Conservation (phyloP, 805 yeast genomes). For the Candida ortonii region DNA sequence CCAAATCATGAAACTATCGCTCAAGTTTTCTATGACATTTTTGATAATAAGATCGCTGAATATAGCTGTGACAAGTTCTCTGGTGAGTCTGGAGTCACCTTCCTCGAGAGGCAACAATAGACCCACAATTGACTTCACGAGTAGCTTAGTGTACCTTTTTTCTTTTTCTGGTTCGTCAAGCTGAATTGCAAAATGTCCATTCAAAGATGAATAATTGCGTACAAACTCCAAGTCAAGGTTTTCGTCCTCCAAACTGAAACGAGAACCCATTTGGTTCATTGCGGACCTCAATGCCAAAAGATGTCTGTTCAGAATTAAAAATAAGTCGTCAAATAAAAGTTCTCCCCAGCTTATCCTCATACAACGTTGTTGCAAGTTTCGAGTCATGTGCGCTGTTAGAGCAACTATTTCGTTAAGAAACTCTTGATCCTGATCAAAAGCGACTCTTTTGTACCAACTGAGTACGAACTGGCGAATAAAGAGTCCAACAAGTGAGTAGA, state of each 20-base stretch:
- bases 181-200: slow-evolving; percentile 25
- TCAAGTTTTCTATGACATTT: slow-evolving; percentile 41
- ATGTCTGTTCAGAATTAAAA: slow-evolving; percentile 36
- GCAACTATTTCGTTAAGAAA: slow-evolving; percentile 40
- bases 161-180: slow-evolving; percentile 20
- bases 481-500: slow-evolving; percentile 46
- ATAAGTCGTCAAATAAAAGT: slow-evolving; percentile 44
- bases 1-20: slow-evolving; percentile 53
- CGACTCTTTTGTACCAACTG: slow-evolving; percentile 42
- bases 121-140: slow-evolving; percentile 36
- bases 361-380: slow-evolving; percentile 37
- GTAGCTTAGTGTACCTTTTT: slow-evolving; percentile 34
- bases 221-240: slow-evolving; percentile 14
- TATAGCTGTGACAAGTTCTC: slow-evolving; percentile 38
- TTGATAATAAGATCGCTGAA: slow-evolving; percentile 41
- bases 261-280: slow-evolving; percentile 12
- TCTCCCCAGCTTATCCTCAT: slow-evolving; percentile 33
- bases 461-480: slow-evolving; percentile 45
- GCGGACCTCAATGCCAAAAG: slow-evolving; percentile 13
- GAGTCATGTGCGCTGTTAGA: slow-evolving; percentile 38
- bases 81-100: slow-evolving; percentile 37
- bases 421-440: slow-evolving; percentile 38
- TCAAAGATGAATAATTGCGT: slow-evolving; percentile 13
- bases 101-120: slow-evolving; percentile 41
- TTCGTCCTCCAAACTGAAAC: slow-evolving; percentile 9